Evolutionary conservation across 2,329 filamentous ascomycete genomes (phyloP).

Genomic region (Fusarium pilosicola): DNA sequence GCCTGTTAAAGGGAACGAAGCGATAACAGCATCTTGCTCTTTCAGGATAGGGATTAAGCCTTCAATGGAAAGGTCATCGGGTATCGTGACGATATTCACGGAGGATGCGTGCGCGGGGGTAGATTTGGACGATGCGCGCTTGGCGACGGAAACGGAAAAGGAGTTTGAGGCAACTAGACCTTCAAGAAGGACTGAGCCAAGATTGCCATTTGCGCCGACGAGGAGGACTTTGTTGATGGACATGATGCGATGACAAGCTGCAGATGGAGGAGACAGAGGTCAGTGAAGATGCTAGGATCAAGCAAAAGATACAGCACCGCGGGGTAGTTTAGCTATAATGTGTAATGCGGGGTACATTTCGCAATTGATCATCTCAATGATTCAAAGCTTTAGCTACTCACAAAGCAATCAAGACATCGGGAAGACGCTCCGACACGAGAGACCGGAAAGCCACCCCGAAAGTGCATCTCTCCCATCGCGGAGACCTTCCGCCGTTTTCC

Average conservation of each 20-base stretch:
- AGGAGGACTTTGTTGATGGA: constrained; percentile 48
- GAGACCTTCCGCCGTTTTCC: background rate
- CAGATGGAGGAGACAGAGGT: background rate
- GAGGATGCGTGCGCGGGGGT: constrained; percentile 37
- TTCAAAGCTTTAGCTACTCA: background rate
- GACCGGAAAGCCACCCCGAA: constrained; percentile 21
- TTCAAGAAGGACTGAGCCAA: constrained; percentile 53
- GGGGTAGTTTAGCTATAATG: constrained; percentile 14
- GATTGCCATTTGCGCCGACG: constrained; percentile 51
- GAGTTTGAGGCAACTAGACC: constrained; percentile 49
- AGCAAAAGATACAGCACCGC: constrained; percentile 10
- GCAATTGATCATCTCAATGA: background rate
- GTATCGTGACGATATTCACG: constrained; percentile 40
- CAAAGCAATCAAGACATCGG: constrained; percentile 10
- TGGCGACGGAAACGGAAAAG: constrained; percentile 66
- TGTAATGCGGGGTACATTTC: constrained; percentile 19
- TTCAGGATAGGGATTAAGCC: constrained; percentile 59
- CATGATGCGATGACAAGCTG: constrained; percentile 16
- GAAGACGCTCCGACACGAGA: constrained; percentile 6
- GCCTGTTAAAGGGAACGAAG: constrained; percentile 51
- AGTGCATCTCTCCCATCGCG: background rate
- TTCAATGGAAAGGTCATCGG: constrained; percentile 45
- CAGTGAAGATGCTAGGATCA: background rate
- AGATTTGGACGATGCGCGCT: constrained; percentile 54
- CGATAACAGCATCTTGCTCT: constrained; percentile 67